These are phyloP conservation scores for Cyclotella baltica DNA, from an alignment of 108 stramenopile species.

Conservation along the genomic window DNA sequence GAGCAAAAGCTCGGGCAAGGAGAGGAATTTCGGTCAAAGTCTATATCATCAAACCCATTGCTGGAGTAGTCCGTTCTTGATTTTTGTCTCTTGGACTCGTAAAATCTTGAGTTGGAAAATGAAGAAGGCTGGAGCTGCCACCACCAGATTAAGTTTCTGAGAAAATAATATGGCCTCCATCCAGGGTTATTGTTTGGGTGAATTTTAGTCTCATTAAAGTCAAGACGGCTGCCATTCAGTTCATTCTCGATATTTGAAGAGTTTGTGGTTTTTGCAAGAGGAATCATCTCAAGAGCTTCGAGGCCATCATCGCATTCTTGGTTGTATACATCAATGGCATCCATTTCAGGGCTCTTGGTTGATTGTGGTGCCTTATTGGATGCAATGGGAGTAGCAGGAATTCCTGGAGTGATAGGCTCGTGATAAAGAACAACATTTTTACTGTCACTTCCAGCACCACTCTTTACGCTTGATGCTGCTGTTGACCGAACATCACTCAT, in stretches of 20 bases:
- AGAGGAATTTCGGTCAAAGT: constrained; percentile 35
- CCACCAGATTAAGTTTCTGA: constrained; percentile 13
- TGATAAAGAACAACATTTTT: neutral
- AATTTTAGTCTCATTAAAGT: neutral
- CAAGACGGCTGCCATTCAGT: neutral
- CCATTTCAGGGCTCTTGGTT: neutral
- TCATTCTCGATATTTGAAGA: neutral
- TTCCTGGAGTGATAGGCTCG: neutral
- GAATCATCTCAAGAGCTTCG: constrained; percentile 7
- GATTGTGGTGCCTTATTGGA: neutral
- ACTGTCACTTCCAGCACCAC: neutral
- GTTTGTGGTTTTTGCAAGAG: constrained; percentile 1
- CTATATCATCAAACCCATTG: constrained; percentile 31
- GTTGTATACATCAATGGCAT: constrained; percentile 19
- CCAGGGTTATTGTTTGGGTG: constrained; percentile 2
- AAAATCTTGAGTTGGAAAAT: neutral
- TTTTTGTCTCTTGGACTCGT: neutral
- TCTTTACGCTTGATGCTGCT: too few species aligned
- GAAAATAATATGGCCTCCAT: neutral
- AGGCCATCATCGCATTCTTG: constrained; percentile 6
- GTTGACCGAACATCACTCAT: neutral
- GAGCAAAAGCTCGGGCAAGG: neutral
- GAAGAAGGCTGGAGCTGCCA: neutral
- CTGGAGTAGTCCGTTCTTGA: constrained; percentile 14
- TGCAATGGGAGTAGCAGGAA: constrained; percentile 7